These are phyloP conservation scores for Monosporozyma yasuniensis DNA, from an alignment of 805 yeast genomes.

Conservation along the genomic window DNA sequence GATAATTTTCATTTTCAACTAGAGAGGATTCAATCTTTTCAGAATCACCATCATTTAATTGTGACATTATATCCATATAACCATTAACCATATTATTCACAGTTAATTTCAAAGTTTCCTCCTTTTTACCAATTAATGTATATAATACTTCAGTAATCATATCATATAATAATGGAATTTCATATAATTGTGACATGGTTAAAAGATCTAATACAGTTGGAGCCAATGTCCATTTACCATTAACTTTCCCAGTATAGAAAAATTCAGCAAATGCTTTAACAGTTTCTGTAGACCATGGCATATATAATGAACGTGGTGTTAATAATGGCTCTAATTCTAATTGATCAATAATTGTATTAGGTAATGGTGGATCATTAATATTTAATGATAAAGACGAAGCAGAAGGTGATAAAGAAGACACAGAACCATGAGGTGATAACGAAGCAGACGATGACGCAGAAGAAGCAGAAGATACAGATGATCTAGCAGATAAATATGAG, in stretches of 20 bases:
- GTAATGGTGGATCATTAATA: not conserved
- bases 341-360: constrained; percentile 6
- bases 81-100: constrained; percentile 9
- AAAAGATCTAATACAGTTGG: constrained; percentile 63
- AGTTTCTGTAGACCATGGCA: constrained; percentile 57
- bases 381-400: not conserved
- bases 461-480: not conserved
- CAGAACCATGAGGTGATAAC: not conserved
- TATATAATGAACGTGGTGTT: constrained; percentile 57
- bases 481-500: not conserved
- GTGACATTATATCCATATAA: constrained; percentile 17
- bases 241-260: constrained; percentile 71
- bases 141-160: constrained; percentile 59
- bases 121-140: constrained; percentile 62
- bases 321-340: constrained; percentile 47
- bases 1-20: constrained; percentile 22
- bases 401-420: not conserved
- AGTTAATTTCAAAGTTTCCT: constrained; percentile 30
- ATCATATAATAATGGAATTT: constrained; percentile 62
- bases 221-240: constrained; percentile 60
- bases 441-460: not conserved
- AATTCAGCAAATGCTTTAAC: constrained; percentile 63
- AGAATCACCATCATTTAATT: constrained; percentile 18
- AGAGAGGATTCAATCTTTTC: constrained; percentile 17
- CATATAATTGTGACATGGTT: constrained; percentile 53